Base-by-base conservation (phyloP, 345 rosid species). In the Nasturtium officinale region DNA sequence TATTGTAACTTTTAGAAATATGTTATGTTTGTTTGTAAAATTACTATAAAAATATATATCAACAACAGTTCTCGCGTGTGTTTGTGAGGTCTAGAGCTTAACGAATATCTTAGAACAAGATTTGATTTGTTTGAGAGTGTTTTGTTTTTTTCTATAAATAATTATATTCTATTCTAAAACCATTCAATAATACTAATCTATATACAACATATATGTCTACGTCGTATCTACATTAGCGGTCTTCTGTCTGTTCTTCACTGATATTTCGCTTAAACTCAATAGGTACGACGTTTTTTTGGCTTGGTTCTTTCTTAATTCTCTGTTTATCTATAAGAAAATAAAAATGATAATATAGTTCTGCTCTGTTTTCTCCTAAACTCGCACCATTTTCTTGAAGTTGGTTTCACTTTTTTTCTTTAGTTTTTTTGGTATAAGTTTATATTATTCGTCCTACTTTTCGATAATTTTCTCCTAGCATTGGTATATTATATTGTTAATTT, bases 171-270 rank as follows among this genome's bases (percentile, higher is more conserved):
- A 3, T 50, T 16, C 25, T 52, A 61, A 33, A 52, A 9, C 76
- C 76, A 61, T 69, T 52, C 76, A 61, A 72, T 61, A 61, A 23
- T n/a, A n/a, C 75, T 40, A 29, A 72, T 72, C 61, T 72, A 61
- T 6, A 60, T 16, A 50, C 59, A 65, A 20, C 51, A 23, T 52
- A 16, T 52, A 23, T 37, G 4, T 32, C 0, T 65, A n/a, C n/a
- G n/a, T n/a, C n/a, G n/a, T n/a, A n/a, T n/a, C n/a, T n/a, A n/a
- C n/a, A n/a, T n/a, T n/a, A 15, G 35, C 37, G 55, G 69, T 72
- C 53, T 52, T 61, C 40, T 71, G 42, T 60, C 67, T 25, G 51
- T 25, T 50, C 43, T 61, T 61, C 61, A 28, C 28, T 51, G 61
- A 61, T 43, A 26, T 29, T 69, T 56, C n/a, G 45, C 45, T 20